These are phyloP conservation scores for Yarrowia sp. DNA, from an alignment of 805 yeast genomes.

Conservation along the genomic window DNA sequence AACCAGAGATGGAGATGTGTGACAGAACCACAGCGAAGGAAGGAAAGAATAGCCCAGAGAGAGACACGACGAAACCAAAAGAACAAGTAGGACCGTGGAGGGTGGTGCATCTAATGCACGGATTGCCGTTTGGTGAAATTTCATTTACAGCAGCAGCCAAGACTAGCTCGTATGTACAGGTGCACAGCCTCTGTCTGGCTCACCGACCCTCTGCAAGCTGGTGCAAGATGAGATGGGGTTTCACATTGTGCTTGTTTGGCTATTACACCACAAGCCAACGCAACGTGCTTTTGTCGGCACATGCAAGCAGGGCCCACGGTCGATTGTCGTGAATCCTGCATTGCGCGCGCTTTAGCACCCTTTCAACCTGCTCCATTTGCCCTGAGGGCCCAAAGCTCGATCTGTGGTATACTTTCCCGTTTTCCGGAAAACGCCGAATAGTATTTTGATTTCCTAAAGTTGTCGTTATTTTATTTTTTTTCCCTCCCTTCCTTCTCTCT, in stretches of 20 bases:
- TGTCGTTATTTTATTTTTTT: background rate
- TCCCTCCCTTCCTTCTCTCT: background rate
- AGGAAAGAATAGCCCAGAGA: no score
- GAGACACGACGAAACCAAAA: no score
- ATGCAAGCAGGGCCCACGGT: no score
- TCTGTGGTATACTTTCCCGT: background rate
- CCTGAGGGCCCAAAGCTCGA: background rate
- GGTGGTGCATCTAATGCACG: no score
- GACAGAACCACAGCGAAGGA: no score
- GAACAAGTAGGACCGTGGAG: no score
- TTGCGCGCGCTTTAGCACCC: background rate
- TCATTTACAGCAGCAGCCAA: no score
- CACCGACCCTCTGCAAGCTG: background rate
- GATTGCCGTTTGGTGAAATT: no score
- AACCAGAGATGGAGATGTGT: background rate
- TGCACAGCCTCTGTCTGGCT: background rate
- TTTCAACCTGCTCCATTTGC: background rate
- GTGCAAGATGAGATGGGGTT: constrained; percentile 22
- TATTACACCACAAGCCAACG: background rate
- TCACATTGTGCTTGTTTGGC: background rate
- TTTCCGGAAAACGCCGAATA: background rate
- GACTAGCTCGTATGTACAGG: background rate
- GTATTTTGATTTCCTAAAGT: background rate
- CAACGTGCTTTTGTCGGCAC: no score
- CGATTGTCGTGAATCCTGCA: background rate